Evolutionary conservation across 2,329 filamentous ascomycete genomes (phyloP), one percentile per base, ranked within the genome.

Genomic region (Neonectria hederae): DNA sequence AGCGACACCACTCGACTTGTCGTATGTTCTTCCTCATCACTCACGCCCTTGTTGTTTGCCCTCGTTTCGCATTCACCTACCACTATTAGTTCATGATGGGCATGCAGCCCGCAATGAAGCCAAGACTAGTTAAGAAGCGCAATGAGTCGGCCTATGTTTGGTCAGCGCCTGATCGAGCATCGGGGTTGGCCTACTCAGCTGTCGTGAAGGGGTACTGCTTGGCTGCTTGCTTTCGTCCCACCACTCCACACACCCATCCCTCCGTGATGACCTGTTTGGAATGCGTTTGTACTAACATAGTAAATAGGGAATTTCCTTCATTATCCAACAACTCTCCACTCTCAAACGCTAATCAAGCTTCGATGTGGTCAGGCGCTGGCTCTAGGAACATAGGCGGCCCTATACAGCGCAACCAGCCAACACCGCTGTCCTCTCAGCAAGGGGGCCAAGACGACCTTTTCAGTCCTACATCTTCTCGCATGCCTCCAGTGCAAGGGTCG

Each of bases 221-320:
- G 26, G 42, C n/a, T 42, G 40, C 45, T 67, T 59, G 58, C 40
- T 46, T 52, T 17, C 10, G 49, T 22, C 22, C 45, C 28, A 45
- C 49, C 32, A 14, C n/a, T 22, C 9, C 9, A 30, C 55, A 38
- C 40, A 10, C 49, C 13, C 35, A 5, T 28, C 14, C 49, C 35
- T 21, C 14, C 5, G 9, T 24, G 19, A 35, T 54, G 5, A 14
- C 19, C 8, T 5, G 24, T 32, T 35, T 35, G 21, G 43, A 21
- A 26, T 17, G 24, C 9, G 26, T 38, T 59, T 45, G 21, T 35
- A 24, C 52, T 45, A n/a, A 62, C 52, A 21, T 40, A 32, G 24
- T 32, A 42, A n/a, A n/a, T 65, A 91, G 88, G 65, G 88, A 91
- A 74, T 91, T 91, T 59, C 89, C 89, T 9, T 89, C 88, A 22